Evolutionary conservation across 2,329 filamentous ascomycete species (phyloP), one percentile per base, ranked within the genome.

Genomic region (Aspergillus quadricinctus): DNA sequence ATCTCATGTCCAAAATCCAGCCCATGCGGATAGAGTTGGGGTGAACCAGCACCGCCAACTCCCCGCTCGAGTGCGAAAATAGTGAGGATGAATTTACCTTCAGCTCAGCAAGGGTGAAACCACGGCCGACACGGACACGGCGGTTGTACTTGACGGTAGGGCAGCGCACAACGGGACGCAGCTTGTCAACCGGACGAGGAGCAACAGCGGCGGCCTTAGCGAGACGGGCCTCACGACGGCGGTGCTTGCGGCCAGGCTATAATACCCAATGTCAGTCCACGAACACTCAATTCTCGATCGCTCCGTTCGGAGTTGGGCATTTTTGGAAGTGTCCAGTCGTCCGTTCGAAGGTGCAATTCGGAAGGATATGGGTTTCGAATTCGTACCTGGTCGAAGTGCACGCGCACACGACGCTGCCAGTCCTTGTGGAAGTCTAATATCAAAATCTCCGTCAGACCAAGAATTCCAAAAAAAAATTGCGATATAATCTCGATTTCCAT

Each of bases 141-240:
- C 94, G 92, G 90, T 99, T 99, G 87, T 99, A 96, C 86, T 95
- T 96, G 84, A 97, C 81, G 73, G 90, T 93, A 76, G 94, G 93
- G 88, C 93, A 97, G 83, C 92, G 90, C 72, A 99, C 93, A 80
- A 97, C 82, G 69, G 94, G 94, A 78, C 92, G 88, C 77, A 99
- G 86, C 81, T 90, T 92, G 86, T 99, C 94, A 80, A 97, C 90
- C 70, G 94, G 94, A 74, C 94, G 92, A 76, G 94, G 94, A 77
- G 94, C 94, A 75, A 97, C 84, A 74, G 90, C 88, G 72, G 92
- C 92, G 75, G 93, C 93, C 89, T 97, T 99, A 73, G 88, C 87
- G 77, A 91, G 86, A 80, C 94, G 93, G 70, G 92, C 90, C 80
- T 90, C 85, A 75, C 94, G 88, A 81, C 94, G 89, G 79, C 88